phyloP scores from a whole-genome alignment of 1,284 basidiomycete genomes.

The Austroboletus niveus region DNA sequence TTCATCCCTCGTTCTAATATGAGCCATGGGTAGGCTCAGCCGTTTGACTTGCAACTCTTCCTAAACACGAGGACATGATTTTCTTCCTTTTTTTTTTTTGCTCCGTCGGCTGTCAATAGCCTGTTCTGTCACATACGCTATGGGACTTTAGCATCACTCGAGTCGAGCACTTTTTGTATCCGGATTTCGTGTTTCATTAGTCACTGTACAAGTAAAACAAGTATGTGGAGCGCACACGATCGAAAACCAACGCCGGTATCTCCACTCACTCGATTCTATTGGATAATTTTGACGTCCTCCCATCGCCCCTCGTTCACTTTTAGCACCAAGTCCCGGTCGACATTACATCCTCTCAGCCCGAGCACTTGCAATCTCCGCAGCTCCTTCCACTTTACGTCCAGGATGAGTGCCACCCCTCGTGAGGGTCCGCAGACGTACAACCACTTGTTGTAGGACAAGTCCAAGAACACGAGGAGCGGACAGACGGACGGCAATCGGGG shows the following conservation, averaged over 20 bases:
- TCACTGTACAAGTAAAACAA: slow-evolving; percentile 9
- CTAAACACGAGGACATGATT: slow-evolving; percentile 42
- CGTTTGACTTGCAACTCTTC: slow-evolving; percentile 51
- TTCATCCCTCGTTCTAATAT: neutral
- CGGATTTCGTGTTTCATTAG: slow-evolving; percentile 24
- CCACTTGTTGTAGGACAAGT: slow-evolving; percentile 70
- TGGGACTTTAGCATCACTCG: slow-evolving; percentile 18
- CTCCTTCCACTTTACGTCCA: slow-evolving; percentile 50
- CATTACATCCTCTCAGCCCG: slow-evolving; percentile 50
- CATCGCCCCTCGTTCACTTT: slow-evolving; percentile 59
- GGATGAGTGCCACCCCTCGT: neutral
- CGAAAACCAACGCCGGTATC: neutral
- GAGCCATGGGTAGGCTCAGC: slow-evolving; percentile 30
- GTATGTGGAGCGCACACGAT: neutral
- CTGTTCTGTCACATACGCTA: slow-evolving; percentile 9
- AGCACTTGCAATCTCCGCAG: slow-evolving; percentile 52
- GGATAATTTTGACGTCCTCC: slow-evolving; percentile 57
- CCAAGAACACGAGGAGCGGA: slow-evolving; percentile 59
- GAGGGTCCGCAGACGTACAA: slow-evolving; percentile 29
- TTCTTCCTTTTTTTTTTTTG: neutral
- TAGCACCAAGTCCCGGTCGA: slow-evolving; percentile 39
- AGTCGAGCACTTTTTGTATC: slow-evolving; percentile 15
- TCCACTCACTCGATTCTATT: slow-evolving; percentile 20
- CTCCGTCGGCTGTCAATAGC: neutral
- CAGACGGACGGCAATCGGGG: slow-evolving; percentile 58